Evolutionary conservation across 768 basidiomycete genomes (phyloP), one percentile per base, ranked within the genome.

Genomic region (Daedaleopsis nitida): DNA sequence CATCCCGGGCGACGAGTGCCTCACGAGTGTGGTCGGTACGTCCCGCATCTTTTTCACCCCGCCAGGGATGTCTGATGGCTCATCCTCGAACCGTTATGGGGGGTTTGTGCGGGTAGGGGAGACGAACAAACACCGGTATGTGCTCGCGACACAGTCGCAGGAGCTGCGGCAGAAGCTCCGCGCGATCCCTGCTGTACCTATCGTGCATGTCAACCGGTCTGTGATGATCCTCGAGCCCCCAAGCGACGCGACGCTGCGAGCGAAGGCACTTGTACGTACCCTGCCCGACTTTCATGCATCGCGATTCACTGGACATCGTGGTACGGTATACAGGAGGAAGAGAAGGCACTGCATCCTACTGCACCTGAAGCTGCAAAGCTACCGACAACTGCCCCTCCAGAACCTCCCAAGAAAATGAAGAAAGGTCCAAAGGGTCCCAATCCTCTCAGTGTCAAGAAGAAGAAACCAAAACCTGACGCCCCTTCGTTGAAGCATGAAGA

Each of bases 151-250:
- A 0, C 94, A 96, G 72, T 92, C 88, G 0, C 82, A 86, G 38
- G 74, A 83, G 6, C 85, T 98, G 2, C 86, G 96, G 4, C 74
- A 76, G 27, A 78, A 80, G 58, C 79, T 98, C 49, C 86, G 95
- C 16, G 73, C 71, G 5, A 81, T 97, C 42, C 90, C 95, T 11
- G 96, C 86, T 1, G 87, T 94, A 0, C 97, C 97, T 0, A 83
- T 98, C 62, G 79, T 98, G 42, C 96, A 97, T 73, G 82, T 97
- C 62, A 96, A 94, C 69, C 90, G 92, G 35, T 86, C 92, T 1
- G 96, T 98, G 12, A 87, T 97, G 84, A 86, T 99, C 19, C 81
- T 98, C 24, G 95, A 96, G 73, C 93, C 94, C 8, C 92, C 94
- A 0, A 92, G 90, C 64, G 86, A 91, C 58, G 80, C 80, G 3